Evolutionary conservation across 441 rosid genomes (phyloP), one percentile per base, ranked within the genome.

Genomic region (Euphorbia celastroides): DNA sequence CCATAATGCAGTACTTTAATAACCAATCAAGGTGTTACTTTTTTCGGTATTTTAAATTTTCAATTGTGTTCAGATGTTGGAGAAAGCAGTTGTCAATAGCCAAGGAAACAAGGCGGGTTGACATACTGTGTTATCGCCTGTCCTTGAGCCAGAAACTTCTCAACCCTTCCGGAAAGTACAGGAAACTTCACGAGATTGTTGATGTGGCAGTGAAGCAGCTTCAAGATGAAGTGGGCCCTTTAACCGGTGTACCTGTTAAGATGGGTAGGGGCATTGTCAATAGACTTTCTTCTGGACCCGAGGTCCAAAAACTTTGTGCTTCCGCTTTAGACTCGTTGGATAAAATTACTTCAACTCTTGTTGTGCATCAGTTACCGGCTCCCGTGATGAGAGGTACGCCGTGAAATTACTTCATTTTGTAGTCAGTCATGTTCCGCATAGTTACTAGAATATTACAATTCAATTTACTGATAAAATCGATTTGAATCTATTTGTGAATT

Each of bases 261-360:
- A 92, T 88, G 84, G 93, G 93, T 64, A 80, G 96, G 65, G 98
- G 96, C 64, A 90, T 88, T 19, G 96, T 92, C 58, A 90, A 88
- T 75, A 81, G 97, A 80, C 95, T 94, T 80, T 78, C 93, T 41
- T 80, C 84, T 1, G 98, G 99, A 52, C 77, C 87, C 1, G 88
- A 85, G 70, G 86, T 87, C 70, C 96, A 89, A 82, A 84, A 82
- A 68, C 80, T 82, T n/a, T 94, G 99, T 56, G 75, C 85, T 72
- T 16, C 56, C 48, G 98, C 96, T 0, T 69, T 94, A 70, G 87
- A 86, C 60, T 72, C 71, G 31, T 73, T 92, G 74, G 93, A 89
- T 73, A 80, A 80, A 71, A 71, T 87, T 75, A 77, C 81, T 44
- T 69, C 87, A 42, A 71, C 61, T 55, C 30, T 72, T 52, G 25